phyloP scores from a whole-genome alignment of 768 basidiomycete genomes.

The Pleurotus tuber-regium region DNA sequence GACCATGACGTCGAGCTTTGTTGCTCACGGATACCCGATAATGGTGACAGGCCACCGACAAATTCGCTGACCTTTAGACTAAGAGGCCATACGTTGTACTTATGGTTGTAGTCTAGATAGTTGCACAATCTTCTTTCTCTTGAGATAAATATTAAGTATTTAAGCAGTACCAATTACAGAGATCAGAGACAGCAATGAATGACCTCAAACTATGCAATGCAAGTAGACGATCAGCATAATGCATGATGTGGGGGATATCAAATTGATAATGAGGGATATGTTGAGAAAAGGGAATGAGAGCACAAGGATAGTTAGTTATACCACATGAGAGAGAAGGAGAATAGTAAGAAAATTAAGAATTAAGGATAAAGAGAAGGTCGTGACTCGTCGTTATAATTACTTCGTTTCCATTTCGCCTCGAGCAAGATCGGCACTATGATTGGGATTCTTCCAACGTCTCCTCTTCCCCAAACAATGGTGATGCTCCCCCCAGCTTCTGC shows the following conservation, averaged over 20 bases:
- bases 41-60: constrained; percentile 43
- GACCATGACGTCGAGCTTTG: background rate
- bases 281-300: constrained; percentile 5
- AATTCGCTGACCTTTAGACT: constrained; percentile 33
- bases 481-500: constrained; percentile 41
- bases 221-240: too few species aligned
- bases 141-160: constrained; percentile 12
- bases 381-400: background rate
- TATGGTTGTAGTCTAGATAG: background rate
- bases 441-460: too few species aligned
- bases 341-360: constrained; percentile 3
- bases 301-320: background rate
- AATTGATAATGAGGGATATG: constrained; percentile 11
- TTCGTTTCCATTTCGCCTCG: too few species aligned
- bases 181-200: constrained; percentile 8
- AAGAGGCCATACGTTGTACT: too few species aligned
- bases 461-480: constrained; percentile 32
- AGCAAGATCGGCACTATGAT: too few species aligned
- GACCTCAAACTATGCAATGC: background rate
- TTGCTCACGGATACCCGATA: too few species aligned
- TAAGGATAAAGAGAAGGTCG: constrained; percentile 8
- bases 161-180: constrained; percentile 3
- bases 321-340: background rate
- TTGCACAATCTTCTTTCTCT: constrained; percentile 5
- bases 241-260: constrained; percentile 10